A percentile compares a stretch with the other conserved stretches of the same genome.
Evolutionary conservation across 768 basidiomycete genomes (phyloP).

Genomic region (Porphyrellus cyaneotinctus): DNA sequence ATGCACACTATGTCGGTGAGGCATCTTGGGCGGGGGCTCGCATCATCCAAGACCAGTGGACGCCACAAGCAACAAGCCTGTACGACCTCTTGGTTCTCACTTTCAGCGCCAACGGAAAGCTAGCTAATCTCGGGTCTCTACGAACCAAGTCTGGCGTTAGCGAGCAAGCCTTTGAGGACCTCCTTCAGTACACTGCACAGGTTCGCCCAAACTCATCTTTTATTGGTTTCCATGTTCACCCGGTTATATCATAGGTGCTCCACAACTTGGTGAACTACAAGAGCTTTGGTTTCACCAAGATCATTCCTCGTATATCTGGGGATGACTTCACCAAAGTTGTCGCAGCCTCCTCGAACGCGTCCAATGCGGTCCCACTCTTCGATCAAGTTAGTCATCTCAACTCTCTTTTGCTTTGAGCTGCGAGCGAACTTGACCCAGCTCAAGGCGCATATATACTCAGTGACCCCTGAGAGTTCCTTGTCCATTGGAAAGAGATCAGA

Average conservation of each 20-base stretch:
- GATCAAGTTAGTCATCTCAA: conserved; percentile 41
- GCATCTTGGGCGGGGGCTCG: conserved; percentile 84
- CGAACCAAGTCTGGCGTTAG: conserved; percentile 51
- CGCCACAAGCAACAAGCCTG: conserved; percentile 59
- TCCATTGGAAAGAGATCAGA: conserved; percentile 75
- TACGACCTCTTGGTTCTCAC: conserved; percentile 69
- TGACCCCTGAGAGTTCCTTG: conserved; percentile 58
- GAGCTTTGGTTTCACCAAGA: conserved; percentile 82
- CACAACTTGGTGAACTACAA: conserved; percentile 63
- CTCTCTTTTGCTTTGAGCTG: neutral
- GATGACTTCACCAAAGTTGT: conserved; percentile 64
- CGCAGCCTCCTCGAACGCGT: conserved; percentile 53
- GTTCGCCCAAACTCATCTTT: conserved; percentile 31
- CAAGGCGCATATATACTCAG: conserved; percentile 69
- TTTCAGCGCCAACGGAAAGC: conserved; percentile 57
- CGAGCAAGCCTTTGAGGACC: conserved; percentile 59
- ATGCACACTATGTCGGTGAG: conserved; percentile 64
- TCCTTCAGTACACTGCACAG: conserved; percentile 73
- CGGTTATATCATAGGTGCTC: conserved; percentile 28
- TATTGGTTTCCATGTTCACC: neutral
- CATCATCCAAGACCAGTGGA: conserved; percentile 85
- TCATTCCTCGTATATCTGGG: conserved; percentile 64
- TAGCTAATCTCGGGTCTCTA: conserved; percentile 54
- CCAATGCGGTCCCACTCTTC: conserved; percentile 59
- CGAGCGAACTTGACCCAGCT: conserved; percentile 40